phyloP scores from a whole-genome alignment of 2,329 filamentous ascomycete species.

The Penicillium thymicola region DNA sequence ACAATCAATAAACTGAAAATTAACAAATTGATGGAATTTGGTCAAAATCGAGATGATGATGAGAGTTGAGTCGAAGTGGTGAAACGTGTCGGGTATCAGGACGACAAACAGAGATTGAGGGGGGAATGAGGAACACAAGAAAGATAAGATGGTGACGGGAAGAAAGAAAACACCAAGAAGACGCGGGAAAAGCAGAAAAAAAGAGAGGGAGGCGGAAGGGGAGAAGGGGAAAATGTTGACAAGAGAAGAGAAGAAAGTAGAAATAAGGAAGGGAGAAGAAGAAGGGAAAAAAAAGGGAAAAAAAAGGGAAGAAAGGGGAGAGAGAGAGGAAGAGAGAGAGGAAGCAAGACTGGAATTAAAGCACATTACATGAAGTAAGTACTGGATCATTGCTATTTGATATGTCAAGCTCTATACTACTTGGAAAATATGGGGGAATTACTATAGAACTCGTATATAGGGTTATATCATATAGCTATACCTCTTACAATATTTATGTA shows the following conservation, averaged over 20 bases:
- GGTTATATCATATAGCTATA: not conserved
- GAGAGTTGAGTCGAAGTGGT: slow-evolving; percentile 7
- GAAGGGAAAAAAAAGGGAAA: slow-evolving; percentile 6
- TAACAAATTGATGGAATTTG: slow-evolving; percentile 17
- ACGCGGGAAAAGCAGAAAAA: slow-evolving; percentile 13
- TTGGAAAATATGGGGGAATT: not conserved
- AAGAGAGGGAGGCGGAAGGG: slow-evolving; percentile 11
- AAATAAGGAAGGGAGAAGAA: slow-evolving; percentile 10
- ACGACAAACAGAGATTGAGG: slow-evolving; percentile 5
- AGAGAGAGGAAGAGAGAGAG: slow-evolving; percentile 8
- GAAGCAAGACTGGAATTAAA: slow-evolving; percentile 18
- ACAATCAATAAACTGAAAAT: slow-evolving; percentile 1
- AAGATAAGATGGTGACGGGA: slow-evolving; percentile 9
- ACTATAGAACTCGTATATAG: not conserved
- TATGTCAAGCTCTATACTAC: slow-evolving; percentile 1
- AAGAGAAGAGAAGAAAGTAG: slow-evolving; percentile 7
- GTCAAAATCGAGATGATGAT: slow-evolving; percentile 7
- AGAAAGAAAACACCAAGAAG: slow-evolving; percentile 10
- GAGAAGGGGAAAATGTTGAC: slow-evolving; percentile 10
- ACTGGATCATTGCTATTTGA: not conserved
- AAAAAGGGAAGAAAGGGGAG: slow-evolving; percentile 26
- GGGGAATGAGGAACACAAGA: slow-evolving; percentile 7
- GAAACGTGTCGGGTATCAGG: slow-evolving; percentile 6
- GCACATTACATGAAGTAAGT: not conserved
- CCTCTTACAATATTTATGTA: not conserved